Percentiles rank a stretch among this genome's conserved stretches.
These are phyloP conservation scores for Epichloe sp. DNA, from an alignment of 2,329 filamentous ascomycete species.

Conservation along the genomic window DNA sequence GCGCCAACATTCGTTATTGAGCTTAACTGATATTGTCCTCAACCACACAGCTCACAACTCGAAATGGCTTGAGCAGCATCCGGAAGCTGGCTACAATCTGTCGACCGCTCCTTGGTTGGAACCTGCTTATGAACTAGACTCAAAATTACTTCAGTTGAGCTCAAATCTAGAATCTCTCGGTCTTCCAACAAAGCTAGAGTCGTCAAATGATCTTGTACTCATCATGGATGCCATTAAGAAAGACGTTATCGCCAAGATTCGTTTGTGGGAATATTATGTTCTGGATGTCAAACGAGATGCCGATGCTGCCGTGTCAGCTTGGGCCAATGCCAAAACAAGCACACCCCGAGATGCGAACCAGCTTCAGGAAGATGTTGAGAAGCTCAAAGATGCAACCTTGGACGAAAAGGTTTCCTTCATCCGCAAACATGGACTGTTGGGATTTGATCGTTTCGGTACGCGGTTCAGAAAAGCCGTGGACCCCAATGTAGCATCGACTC, in stretches of 20 bases:
- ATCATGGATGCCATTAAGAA: constrained; percentile 79
- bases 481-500: constrained; percentile 52
- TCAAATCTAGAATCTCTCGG: constrained; percentile 56
- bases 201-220: constrained; percentile 56
- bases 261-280: constrained; percentile 89
- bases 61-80: constrained; percentile 85
- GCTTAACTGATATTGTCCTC: constrained; percentile 90
- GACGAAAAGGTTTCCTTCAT: constrained; percentile 49
- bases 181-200: constrained; percentile 61
- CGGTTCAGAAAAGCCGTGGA: constrained; percentile 63
- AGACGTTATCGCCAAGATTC: constrained; percentile 62
- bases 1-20: constrained; percentile 69
- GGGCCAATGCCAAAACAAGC: constrained; percentile 48
- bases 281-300: constrained; percentile 65
- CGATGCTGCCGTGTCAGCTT: constrained; percentile 55
- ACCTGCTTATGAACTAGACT: constrained; percentile 49
- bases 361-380: constrained; percentile 27
- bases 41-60: constrained; percentile 97
- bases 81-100: constrained; percentile 90
- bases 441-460: constrained; percentile 63
- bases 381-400: constrained; percentile 31
- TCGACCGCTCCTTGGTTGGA: constrained; percentile 72
- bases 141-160: constrained; percentile 60
- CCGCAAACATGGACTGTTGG: constrained; percentile 53
- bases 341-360: constrained; percentile 32